Base-by-base conservation (phyloP, 306 rosid species). In the Acacia crassicarpa region DNA sequence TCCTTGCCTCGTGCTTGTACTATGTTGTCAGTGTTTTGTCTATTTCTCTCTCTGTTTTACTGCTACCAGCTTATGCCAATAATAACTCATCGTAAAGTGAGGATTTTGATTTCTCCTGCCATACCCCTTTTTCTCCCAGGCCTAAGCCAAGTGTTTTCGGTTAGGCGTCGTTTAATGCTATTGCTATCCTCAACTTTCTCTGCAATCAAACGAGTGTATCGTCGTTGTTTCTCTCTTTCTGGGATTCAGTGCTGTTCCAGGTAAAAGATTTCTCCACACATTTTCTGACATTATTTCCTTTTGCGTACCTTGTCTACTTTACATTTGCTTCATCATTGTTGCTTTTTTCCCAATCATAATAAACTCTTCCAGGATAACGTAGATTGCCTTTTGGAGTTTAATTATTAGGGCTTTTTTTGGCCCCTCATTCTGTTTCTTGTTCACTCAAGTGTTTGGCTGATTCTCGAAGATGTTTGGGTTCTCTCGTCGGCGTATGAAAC, bases 401-500 rank as follows among this genome's bases (percentile, higher is more conserved):
- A 63, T 30, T 46, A 67, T 67, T 63, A n/a, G 74, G 78, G 38
- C 81, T 78, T 13, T 44, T 76, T 76, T 70, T 10, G 63, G 30
- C 16, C 66, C 33, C 17, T 22, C 79, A 45, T 14, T 17, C 33
- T 75, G 65, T 76, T 72, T 84, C 27, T 41, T 76, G 32, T 22
- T 75, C 69, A 66, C 9, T 68, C 49, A 62, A 38, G 23, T 63
- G 19, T 43, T 51, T 74, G 40, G n/a, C 65, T 75, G 58, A 74
- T n/a, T 76, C 10, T 73, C 54, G 51, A 63, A 84, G 74, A 95
- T 95, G 99, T 92, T 95, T 62, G 92, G 99, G 7, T 93, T 93
- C 87, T 88, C 97, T 88, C 99, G 99, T 41, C 84, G 91, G 74
- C 98, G 94, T 66, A 86, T 75, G 91, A 95, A 93, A 88, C 92